Base-by-base conservation (phyloP, 495 filamentous ascomycete genomes). In the Talaromyces adpressus region DNA sequence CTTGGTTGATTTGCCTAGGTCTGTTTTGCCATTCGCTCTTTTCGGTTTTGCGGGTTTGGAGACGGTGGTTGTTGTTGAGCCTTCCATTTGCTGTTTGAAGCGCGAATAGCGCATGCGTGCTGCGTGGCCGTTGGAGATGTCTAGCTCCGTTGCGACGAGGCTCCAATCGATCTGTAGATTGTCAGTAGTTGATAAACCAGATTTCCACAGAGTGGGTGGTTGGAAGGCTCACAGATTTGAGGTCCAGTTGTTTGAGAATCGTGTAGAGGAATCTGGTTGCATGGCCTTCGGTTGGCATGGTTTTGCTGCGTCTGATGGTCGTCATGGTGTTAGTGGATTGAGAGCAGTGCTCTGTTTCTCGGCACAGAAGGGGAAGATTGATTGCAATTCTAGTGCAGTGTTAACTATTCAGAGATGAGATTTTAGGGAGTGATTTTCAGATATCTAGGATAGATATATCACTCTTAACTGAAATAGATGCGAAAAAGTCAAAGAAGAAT, bases 61-160 rank as follows among this genome's bases (percentile, higher is more conserved):
- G 5, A 60, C 67, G 12, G 74, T 60, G 2, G 67, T 63, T 7
- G 65, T 72, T 6, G 67, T 63, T 9, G 64, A 71, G 23, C 81
- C 81, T 62, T 87, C 84, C 79, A 86, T 85, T 59, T 85, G 81
- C 63, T 81, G 77, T 63, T 77, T 77, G 76, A 91, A 90, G 47
- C 89, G 85, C 22, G 85, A 86, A 72, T 84, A 92, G 36, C 89
- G 87, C 89, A 92, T 92, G 53, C 89, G 87, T 32, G 89, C 88
- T 8, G 89, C 89, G 72, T 92, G 89, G 68, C 88, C 89, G 69
- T 91, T 92, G 65, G 88, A 88, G 63, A 91, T 90, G 61, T 82
- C 78, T 2, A 81, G 71, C 52, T 87, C 78, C 6, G 72, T 62
- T 25, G 89, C 88, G 25, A 92, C 88, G 61, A 79, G 72, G 65